Base-by-base conservation (phyloP, 169 alveolate genomes). In the Toxoplasma gondii region DNA sequence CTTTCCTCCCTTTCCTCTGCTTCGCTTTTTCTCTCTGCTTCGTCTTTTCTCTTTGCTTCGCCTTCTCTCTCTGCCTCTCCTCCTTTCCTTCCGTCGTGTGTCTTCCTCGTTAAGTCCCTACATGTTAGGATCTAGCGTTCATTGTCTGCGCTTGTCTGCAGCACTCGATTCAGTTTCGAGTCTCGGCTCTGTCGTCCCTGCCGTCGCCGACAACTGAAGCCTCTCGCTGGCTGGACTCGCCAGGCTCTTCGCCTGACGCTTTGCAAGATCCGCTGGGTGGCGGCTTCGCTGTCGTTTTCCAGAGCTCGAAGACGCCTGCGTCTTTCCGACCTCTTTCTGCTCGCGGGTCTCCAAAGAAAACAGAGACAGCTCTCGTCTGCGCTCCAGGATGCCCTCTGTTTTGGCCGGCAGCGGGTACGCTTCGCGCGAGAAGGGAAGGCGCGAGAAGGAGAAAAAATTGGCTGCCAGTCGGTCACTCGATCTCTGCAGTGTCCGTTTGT, bases 201-300 rank as follows among this genome's bases (percentile, higher is more conserved):
- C 34, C 74, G 74, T 16, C 74, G 7, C n/a, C 74, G 74, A 16
- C 24, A 1, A 27, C 34, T 4, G 74, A 16, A 31, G 34, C n/a
- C 29, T 16, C 24, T 27, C 74, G 24, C 34, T 64, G 34, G 7
- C 5, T 64, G 74, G 24, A 16, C 34, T 64, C 74, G 74, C 74
- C 74, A 4, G n/a, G 4, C 34, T 64, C 74, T 34, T n/a, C n/a
- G 38, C 29, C 10, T 69, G 16, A 17, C 44, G 84, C 17, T 16
- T n/a, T 34, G n/a, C 44, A 22, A 44, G 39, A n/a, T 5, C 84
- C 39, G 84, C 84, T 22, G 64, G 90, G 90, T 1, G 90, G 54
- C 17, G 90, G 44, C 10, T 44, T 82, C 67, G 90, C 90, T 31
- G 90, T 82, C 67, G 67, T 82, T 31, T 82, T 82, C 27, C 90